phyloP scores from a whole-genome alignment of 495 filamentous ascomycete genomes.

The Penicillium egyptiacum region DNA sequence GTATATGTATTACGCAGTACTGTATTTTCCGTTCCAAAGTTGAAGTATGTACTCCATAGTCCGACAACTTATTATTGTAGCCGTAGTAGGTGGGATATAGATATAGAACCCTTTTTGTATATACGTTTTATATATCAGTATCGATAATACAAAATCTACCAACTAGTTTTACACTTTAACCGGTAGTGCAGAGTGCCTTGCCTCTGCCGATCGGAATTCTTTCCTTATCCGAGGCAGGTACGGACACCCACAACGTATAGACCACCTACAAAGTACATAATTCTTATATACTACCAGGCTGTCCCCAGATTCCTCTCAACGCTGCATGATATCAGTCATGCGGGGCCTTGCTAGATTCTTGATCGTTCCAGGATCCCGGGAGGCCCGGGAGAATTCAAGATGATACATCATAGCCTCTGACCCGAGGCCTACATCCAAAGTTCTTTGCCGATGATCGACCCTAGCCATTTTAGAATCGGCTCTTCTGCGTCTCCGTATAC shows the following conservation, averaged over 20 bases:
- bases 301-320: constrained; percentile 14
- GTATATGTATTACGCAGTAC: constrained; percentile 17
- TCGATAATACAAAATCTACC: neutral
- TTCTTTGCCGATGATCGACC: constrained; percentile 7
- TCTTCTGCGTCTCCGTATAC: neutral
- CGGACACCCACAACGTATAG: neutral
- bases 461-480: neutral
- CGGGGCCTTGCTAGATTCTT: constrained; percentile 14
- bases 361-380: constrained; percentile 18
- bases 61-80: neutral
- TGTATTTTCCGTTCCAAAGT: constrained; percentile 11
- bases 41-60: neutral
- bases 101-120: neutral
- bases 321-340: constrained; percentile 19
- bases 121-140: neutral
- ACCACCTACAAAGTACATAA: neutral
- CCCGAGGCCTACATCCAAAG: neutral
- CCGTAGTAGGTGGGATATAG: neutral
- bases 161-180: neutral
- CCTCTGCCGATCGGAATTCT: neutral
- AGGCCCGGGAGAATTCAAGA: constrained; percentile 9
- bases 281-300: neutral
- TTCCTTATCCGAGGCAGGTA: neutral
- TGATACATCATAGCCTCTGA: constrained; percentile 6
- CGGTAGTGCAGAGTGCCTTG: constrained; percentile 6